A percentile compares a stretch with the other conserved stretches of the same genome.
phyloP scores from a whole-genome alignment of 202 grass and related monocot species.

The Schoenoplectus triqueter region DNA sequence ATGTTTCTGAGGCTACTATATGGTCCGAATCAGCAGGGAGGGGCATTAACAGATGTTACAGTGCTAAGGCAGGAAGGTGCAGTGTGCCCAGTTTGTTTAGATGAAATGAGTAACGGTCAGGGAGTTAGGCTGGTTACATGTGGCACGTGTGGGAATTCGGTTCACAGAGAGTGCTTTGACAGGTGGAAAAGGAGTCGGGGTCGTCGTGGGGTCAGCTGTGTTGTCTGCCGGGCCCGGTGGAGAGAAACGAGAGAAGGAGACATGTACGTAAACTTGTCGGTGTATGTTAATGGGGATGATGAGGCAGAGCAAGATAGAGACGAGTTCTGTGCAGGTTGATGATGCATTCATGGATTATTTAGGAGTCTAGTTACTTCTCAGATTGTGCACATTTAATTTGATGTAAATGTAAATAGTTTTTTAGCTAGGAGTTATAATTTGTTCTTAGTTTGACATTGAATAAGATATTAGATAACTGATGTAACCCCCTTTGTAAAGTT shows the following conservation, averaged over 20 bases:
- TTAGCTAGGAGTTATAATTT: conserved; percentile 36
- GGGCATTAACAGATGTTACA: not conserved
- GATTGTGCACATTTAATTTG: conserved; percentile 37
- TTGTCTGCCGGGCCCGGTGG: conserved; percentile 90
- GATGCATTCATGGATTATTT: not conserved
- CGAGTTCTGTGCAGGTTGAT: conserved; percentile 42
- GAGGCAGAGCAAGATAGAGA: conserved; percentile 42
- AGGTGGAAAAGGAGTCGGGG: conserved; percentile 80
- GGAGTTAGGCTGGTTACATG: conserved; percentile 56
- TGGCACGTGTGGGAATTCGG: conserved; percentile 73
- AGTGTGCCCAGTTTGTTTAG: conserved; percentile 82
- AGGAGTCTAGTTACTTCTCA: conserved; percentile 22
- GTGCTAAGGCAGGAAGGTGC: conserved; percentile 45
- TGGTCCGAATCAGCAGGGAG: not conserved
- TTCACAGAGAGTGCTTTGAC: conserved; percentile 83
- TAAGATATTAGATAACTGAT: conserved; percentile 35
- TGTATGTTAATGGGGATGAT: conserved; percentile 59
- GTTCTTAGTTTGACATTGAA: conserved; percentile 43
- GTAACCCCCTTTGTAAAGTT: conserved; percentile 40
- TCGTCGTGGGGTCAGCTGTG: conserved; percentile 74
- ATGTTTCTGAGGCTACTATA: conserved; percentile 72
- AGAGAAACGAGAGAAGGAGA: conserved; percentile 46
- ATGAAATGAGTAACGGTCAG: conserved; percentile 54
- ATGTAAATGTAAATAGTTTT: conserved; percentile 40
- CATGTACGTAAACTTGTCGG: conserved; percentile 77